A percentile compares a stretch with the other conserved stretches of the same genome.
Evolutionary conservation across 768 basidiomycete genomes (phyloP).

Genomic region (Psilocybe azurescens): DNA sequence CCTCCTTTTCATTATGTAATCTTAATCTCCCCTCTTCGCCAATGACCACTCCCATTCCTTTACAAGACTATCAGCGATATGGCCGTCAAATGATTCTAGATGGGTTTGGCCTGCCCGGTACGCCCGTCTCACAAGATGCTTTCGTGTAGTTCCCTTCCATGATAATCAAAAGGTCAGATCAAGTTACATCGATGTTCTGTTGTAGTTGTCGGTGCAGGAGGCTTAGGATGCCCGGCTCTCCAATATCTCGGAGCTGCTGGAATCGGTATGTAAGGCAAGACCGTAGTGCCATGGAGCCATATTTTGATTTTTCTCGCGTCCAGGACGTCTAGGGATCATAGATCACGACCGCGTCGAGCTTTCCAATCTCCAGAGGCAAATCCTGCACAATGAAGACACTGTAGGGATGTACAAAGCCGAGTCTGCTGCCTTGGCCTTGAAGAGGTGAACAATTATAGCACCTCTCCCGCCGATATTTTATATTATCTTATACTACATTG

Average conservation of each 20-base stretch:
- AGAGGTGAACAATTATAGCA: conserved; percentile 47
- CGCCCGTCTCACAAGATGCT: conserved; percentile 7
- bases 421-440: conserved; percentile 76
- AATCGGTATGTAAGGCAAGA: conserved; percentile 61
- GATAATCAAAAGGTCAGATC: conserved; percentile 68
- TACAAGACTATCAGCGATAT: conserved; percentile 87
- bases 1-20: conserved; percentile 17
- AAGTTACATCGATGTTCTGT: conserved; percentile 79
- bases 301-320: conserved; percentile 1
- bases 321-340: conserved; percentile 84
- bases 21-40: conserved; percentile 10
- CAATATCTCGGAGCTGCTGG: conserved; percentile 95
- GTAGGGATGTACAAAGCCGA: conserved; percentile 82
- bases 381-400: conserved; percentile 80
- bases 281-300: no score
- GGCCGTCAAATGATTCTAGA: conserved; percentile 96
- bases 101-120: conserved; percentile 86
- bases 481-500: background rate
- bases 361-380: conserved; percentile 92
- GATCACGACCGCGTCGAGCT: conserved; percentile 89
- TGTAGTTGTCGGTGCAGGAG: conserved; percentile 92
- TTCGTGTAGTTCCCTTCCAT: background rate
- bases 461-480: background rate
- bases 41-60: conserved; percentile 35
- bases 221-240: conserved; percentile 93